These are phyloP conservation scores for Alnus rubra DNA, from an alignment of 306 rosid species.

Conservation along the genomic window DNA sequence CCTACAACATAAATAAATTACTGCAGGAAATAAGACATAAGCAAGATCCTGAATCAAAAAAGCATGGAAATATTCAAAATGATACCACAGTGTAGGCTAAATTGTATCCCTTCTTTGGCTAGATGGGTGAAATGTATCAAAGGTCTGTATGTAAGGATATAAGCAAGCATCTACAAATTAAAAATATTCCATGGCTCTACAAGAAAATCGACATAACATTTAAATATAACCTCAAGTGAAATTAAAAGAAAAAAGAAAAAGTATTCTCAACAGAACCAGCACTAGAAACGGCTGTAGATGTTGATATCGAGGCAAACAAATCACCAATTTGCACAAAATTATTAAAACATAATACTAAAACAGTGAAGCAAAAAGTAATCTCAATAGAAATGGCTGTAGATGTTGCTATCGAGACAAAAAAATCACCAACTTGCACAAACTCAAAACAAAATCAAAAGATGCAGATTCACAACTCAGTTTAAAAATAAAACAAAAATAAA, in stretches of 20 bases:
- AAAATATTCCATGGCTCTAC: background rate
- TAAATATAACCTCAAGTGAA: background rate
- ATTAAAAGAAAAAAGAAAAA: background rate
- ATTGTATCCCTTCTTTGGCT: background rate
- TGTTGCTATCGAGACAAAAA: background rate
- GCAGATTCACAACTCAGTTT: background rate
- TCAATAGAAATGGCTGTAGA: too few relatives aligned
- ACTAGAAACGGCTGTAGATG: background rate
- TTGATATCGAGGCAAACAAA: background rate
- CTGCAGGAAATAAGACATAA: constrained; percentile 1
- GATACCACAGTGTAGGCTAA: background rate
- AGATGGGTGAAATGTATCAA: background rate
- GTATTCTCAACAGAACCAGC: background rate
- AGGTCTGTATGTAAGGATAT: background rate
- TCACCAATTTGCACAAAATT: background rate
- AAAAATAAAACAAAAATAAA: background rate
- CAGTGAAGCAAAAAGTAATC: background rate
- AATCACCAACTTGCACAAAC: background rate
- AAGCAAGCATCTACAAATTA: background rate
- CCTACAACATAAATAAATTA: constrained; percentile 24
- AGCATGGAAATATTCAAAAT: constrained; percentile 13
- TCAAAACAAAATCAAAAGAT: background rate
- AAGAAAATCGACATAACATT: background rate
- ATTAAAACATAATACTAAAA: too few relatives aligned
- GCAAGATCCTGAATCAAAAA: constrained; percentile 13